These are phyloP conservation scores for Spinacia oleracea DNA, from an alignment of 179 eudicot genomes.

Conservation along the genomic window DNA sequence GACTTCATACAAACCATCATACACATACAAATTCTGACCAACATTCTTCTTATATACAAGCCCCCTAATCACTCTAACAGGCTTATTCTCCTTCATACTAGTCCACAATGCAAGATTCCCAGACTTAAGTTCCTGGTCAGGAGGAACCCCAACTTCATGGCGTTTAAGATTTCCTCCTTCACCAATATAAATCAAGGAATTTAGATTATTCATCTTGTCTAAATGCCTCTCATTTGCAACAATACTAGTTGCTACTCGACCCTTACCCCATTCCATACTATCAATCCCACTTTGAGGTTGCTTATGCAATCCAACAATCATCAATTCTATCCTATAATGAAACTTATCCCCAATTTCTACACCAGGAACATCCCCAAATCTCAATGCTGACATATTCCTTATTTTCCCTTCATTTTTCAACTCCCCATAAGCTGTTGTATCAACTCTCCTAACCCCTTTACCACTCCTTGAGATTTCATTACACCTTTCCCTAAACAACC, in stretches of 20 bases:
- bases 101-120: slow-evolving; percentile 45
- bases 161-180: slow-evolving; percentile 37
- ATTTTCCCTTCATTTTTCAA: slow-evolving; percentile 17
- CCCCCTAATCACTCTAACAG: slow-evolving; percentile 43
- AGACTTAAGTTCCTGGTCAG: slow-evolving; percentile 40
- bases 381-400: background rate
- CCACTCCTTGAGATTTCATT: slow-evolving; percentile 12
- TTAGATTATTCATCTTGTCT: slow-evolving; percentile 28
- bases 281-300: slow-evolving; percentile 41
- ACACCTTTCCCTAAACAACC: slow-evolving; percentile 27
- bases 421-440: slow-evolving; percentile 11
- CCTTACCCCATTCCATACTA: slow-evolving; percentile 21
- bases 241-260: slow-evolving; percentile 37
- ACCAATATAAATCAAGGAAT: slow-evolving; percentile 36
- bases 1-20: slow-evolving; percentile 49
- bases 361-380: slow-evolving; percentile 47
- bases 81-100: slow-evolving; percentile 31
- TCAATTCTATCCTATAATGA: slow-evolving; percentile 38
- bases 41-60: slow-evolving; percentile 6
- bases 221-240: slow-evolving; percentile 41
- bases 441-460: slow-evolving; percentile 14
- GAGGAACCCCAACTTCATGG: slow-evolving; percentile 16
- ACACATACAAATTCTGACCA: slow-evolving; percentile 26
- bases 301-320: slow-evolving; percentile 31
- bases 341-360: slow-evolving; percentile 52